These are phyloP conservation scores for Sophora flavescens DNA, from an alignment of 306 rosid genomes.

Conservation along the genomic window DNA sequence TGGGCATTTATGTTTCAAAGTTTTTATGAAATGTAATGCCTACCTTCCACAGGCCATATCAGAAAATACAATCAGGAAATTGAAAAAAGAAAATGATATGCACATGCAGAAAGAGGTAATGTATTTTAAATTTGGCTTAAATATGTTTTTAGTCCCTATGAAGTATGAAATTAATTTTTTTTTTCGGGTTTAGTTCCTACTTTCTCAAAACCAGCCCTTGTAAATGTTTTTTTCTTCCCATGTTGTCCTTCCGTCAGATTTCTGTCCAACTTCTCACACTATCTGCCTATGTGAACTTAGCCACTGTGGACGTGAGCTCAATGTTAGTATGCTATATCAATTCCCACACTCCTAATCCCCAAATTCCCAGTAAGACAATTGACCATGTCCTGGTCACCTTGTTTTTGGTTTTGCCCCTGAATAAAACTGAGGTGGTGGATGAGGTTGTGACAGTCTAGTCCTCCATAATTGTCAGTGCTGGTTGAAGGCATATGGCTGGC, in stretches of 20 bases:
- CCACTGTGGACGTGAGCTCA: neutral
- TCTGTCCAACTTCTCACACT: neutral
- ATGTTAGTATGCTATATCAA: neutral
- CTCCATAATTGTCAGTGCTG: constrained; percentile 31
- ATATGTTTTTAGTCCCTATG: neutral
- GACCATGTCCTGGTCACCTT: constrained; percentile 72
- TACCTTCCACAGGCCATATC: constrained; percentile 47
- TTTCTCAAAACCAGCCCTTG: neutral
- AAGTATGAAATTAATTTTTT: too few species aligned
- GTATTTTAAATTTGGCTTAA: constrained; percentile 14
- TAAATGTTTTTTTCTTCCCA: neutral
- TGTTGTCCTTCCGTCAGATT: neutral
- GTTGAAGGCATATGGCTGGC: constrained; percentile 44
- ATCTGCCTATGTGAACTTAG: neutral
- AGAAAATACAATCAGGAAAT: constrained; percentile 52
- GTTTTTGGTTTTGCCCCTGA: constrained; percentile 34
- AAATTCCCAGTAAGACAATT: constrained; percentile 55
- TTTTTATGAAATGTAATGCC: constrained; percentile 23
- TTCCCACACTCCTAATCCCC: neutral
- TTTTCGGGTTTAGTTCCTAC: neutral
- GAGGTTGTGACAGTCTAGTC: constrained; percentile 40
- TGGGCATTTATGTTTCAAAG: neutral
- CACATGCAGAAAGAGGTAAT: constrained; percentile 57
- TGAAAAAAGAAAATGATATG: constrained; percentile 52
- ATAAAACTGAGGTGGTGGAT: constrained; percentile 40